phyloP scores from a whole-genome alignment of 768 basidiomycete species.

The Termitomyces eurrhizus region DNA sequence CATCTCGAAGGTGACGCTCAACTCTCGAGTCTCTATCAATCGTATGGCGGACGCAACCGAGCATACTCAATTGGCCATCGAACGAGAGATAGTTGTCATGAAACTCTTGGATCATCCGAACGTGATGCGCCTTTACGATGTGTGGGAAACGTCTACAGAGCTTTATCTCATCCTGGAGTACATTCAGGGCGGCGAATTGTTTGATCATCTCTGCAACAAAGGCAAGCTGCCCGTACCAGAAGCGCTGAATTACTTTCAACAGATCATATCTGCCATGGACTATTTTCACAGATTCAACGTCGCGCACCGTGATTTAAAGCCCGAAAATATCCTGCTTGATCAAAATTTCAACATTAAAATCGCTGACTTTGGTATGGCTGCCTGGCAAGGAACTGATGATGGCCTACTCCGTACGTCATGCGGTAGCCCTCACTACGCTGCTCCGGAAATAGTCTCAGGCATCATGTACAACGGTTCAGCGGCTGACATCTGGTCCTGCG shows the following conservation, averaged over 20 bases:
- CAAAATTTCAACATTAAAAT: conserved; percentile 85
- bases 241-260: conserved; percentile 85
- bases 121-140: conserved; percentile 91
- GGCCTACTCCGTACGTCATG: conserved; percentile 76
- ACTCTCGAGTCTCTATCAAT: conserved; percentile 63
- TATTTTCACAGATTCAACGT: conserved; percentile 96
- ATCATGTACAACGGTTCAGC: conserved; percentile 78
- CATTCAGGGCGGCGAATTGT: conserved; percentile 91
- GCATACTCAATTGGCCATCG: conserved; percentile 73
- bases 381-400: conserved; percentile 66
- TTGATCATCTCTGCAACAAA: conserved; percentile 83
- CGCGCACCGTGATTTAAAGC: conserved; percentile 91
- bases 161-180: conserved; percentile 94
- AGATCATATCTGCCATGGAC: conserved; percentile 87
- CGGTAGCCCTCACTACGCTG: conserved; percentile 93
- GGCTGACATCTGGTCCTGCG: conserved; percentile 98
- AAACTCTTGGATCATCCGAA: conserved; percentile 96
- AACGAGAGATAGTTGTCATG: conserved; percentile 96
- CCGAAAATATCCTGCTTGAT: conserved; percentile 89
- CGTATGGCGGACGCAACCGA: conserved; percentile 72
- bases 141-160: conserved; percentile 91
- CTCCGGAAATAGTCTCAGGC: conserved; percentile 86
- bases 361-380: conserved; percentile 97
- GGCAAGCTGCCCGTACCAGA: conserved; percentile 69
- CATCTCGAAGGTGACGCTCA: conserved; percentile 71